Evolutionary conservation across 768 basidiomycete genomes (phyloP), one percentile per base, ranked within the genome.

Genomic region (Calocybe gangraenosa): DNA sequence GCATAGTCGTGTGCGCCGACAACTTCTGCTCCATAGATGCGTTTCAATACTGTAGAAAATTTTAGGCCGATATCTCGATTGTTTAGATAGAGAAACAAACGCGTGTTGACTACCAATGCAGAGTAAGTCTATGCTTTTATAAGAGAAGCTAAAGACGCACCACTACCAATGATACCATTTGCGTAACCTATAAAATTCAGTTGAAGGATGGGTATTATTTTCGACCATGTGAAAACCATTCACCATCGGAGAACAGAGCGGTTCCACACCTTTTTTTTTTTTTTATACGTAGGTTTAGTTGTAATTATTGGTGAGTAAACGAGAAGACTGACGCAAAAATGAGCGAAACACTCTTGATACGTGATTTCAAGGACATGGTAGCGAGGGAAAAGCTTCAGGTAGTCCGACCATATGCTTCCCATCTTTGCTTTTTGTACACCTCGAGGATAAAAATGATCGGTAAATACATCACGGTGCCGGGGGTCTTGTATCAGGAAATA

Each of bases 231-330:
- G 33, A 18, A 31, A 18, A 9, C 8, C 10, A 30, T 53, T 20
- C 64, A 85, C 88, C 89, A 62, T 92, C 89, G 20, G 88, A 90
- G 67, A 92, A 91, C 36, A 92, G 69, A 34, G 90, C 89, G 2
- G 90, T 92, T 58, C 89, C 89, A 60, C 89, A 91, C 13, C 87
- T 89, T n/a, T n/a, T n/a, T n/a, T n/a, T n/a, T n/a, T n/a, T n/a
- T n/a, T n/a, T n/a, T n/a, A 51, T n/a, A 36, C 25, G 40, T 34
- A 15, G 11, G 33, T 45, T 49, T 17, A 48, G 23, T 23, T 34
- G 28, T 31, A 18, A 9, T 13, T 11, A 40, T 38, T 33, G 33
- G 31, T 32, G 3, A 17, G 36, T 11, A 35, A 33, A 37, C 17
- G 37, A 18, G 37, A 11, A 30, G 18, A 73, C 83, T 39, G 53